Conservation (phyloP, 768 basidiomycete genomes). For the Lactarius quietus region DNA sequence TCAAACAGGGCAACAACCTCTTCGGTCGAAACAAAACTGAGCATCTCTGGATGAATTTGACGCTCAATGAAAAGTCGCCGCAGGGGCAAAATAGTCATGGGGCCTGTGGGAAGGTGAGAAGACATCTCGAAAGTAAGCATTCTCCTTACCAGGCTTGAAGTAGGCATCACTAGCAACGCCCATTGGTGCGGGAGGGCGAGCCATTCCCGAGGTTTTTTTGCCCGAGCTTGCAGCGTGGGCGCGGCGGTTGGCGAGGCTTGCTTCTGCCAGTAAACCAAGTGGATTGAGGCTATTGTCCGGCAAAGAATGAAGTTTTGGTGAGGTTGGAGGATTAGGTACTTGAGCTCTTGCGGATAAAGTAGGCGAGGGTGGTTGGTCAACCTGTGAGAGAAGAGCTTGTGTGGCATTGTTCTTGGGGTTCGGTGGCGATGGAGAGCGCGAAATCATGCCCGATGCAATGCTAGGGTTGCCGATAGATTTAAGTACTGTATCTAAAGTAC, state of each 20-base stretch:
- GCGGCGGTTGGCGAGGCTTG: conserved; percentile 71
- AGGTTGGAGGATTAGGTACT: conserved; percentile 42
- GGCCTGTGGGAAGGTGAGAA: conserved; percentile 45
- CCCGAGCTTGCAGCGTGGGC: conserved; percentile 41
- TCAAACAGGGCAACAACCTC: conserved; percentile 90
- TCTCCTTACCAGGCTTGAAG: conserved; percentile 72
- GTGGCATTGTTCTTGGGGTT: conserved; percentile 24
- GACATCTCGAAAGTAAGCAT: neutral
- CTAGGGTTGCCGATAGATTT: conserved; percentile 83
- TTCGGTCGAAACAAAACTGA: conserved; percentile 81
- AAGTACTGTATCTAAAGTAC: conserved; percentile 87
- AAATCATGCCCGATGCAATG: conserved; percentile 75
- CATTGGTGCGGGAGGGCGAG: conserved; percentile 39
- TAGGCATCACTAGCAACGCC: conserved; percentile 86
- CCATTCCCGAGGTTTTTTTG: conserved; percentile 17
- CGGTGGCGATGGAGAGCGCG: conserved; percentile 71
- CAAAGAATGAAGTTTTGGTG: conserved; percentile 85
- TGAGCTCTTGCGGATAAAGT: conserved; percentile 31
- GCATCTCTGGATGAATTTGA: conserved; percentile 90
- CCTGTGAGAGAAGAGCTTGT: conserved; percentile 23
- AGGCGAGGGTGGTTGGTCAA: conserved; percentile 20
- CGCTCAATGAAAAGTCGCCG: conserved; percentile 82
- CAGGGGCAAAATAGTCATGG: conserved; percentile 84
- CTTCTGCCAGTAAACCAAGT: conserved; percentile 87
- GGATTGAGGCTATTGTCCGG: conserved; percentile 94